These are phyloP conservation scores for Reutealis trisperma DNA, from an alignment of 345 rosid genomes.

Conservation along the genomic window DNA sequence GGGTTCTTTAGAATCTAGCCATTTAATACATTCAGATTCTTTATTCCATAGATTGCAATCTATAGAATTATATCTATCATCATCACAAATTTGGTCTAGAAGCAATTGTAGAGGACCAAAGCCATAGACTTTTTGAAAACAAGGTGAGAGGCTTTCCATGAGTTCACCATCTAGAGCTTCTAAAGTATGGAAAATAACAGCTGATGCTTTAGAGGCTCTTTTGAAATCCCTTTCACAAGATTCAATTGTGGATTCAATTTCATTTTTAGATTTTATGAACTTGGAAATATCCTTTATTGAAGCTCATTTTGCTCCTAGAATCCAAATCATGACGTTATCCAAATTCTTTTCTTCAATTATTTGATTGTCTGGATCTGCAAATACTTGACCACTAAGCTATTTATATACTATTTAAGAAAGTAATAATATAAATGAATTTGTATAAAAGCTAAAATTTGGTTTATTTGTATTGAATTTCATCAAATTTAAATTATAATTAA, in stretches of 20 bases:
- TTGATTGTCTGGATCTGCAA: background rate
- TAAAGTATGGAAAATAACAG: slow-evolving; percentile 11
- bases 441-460: no score
- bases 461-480: no score
- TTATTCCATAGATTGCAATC: slow-evolving; percentile 18
- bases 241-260: background rate
- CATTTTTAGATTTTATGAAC: background rate
- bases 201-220: slow-evolving; percentile 15
- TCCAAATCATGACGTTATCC: slow-evolving; percentile 12
- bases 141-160: background rate
- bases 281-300: slow-evolving; percentile 1
- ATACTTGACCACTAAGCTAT: no score
- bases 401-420: no score
- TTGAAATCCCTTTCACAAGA: background rate
- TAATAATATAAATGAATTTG: no score
- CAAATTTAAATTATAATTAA: no score
- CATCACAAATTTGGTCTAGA: background rate
- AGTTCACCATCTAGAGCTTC: slow-evolving; percentile 2
- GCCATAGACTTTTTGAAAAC: background rate
- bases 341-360: background rate
- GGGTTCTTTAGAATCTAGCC: slow-evolving; percentile 14
- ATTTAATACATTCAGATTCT: slow-evolving; percentile 13
- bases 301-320: slow-evolving; percentile 14
- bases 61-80: background rate
- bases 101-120: slow-evolving; percentile 13